Evolutionary conservation across 805 yeast species (phyloP), one percentile per base, ranked within the genome.

Genomic region (Candida ortonii): DNA sequence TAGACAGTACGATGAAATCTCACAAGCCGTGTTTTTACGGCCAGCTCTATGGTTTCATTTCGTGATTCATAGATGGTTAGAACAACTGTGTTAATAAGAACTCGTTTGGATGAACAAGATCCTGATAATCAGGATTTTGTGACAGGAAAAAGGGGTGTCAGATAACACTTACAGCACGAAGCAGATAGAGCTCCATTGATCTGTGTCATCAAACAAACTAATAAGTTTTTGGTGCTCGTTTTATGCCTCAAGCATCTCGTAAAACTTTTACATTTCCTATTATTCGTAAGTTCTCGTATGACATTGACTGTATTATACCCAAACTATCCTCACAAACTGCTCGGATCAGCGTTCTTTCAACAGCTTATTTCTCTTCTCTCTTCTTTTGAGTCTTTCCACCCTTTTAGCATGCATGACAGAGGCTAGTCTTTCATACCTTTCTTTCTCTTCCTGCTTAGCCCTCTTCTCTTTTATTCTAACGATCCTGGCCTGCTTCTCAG

Each of bases 351-450:
- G 96, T 56, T 89, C 97, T 59, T 81, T 87, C 58, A 89, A 78
- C 53, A 88, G 68, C 66, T 90, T 90, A 67, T 89, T 90, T 65
- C 97, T 80, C 82, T 90, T 90, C 58, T 90, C 98, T 56, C 83
- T 80, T 68, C 83, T 80, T 65, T 84, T 80, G 65, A 90, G 59
- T 63, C 98, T 76, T 46, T 88, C 97, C 25, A 88, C 84, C 68
- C 78, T 84, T 79, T 88, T 89, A 26, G 83, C 83, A 57, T 87
- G 90, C 95, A 90, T 85, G 62, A 83, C 86, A 37, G 76, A 72
- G 9, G 95, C 93, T 56, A 90, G 58, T 54, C 69, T 70, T 53
- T 84, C 95, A 55, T 80, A 85, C 51, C 98, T 76, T 58, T 90
- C 97, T 61, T 77, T 78, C 61, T 90, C 98, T 38, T 74, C 96